Base-by-base conservation (phyloP, 306 rosid species). In the Acacia confusa region DNA sequence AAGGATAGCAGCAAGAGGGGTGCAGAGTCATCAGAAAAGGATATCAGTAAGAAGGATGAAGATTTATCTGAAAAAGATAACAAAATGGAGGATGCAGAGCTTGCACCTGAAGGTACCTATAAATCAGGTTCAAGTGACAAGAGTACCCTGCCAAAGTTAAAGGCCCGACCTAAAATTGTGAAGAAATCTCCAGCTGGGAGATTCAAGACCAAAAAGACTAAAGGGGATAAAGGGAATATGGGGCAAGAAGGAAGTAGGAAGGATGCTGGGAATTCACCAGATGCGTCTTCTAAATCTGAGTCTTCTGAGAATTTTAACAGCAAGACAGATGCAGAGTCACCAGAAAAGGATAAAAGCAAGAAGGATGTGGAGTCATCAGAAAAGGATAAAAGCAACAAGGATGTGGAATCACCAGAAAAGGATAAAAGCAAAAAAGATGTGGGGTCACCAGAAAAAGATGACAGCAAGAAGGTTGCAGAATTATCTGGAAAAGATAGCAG, bases 221-320 rank as follows among this genome's bases (percentile, higher is more conserved):
- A 43, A 41, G 45, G 12, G 45, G 2, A 7, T 41, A 2, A 17
- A 16, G 28, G 41, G 72, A 81, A 55, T 77, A 66, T 84, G 85
- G 77, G 60, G 60, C 82, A 30, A 73, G 74, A 44, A 74, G 41
- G 40, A 67, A 72, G 75, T 47, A 75, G 74, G 53, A 4, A 15
- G 53, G 20, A 48, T 48, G 55, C 55, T 3, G 55, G 4, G 55
- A 4, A 43, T 43, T 43, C 47, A 9, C 47, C 47, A 43, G 47
- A 43, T 2, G 47, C 0, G 47, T 43, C 47, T 43, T 41, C 11
- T 41, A 41, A 41, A 41, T 41, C 13, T 41, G 45, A 41, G 13
- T 41, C 6, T 11, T 48, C 55, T 14, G 55, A 48, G 16, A 48
- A 48, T 4, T 20, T 14, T 48, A 48, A 16, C 20, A 16, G 10